Evolutionary conservation across 768 basidiomycete species (phyloP), one percentile per base, ranked within the genome.

Genomic region (Cystofilobasidium macerans): DNA sequence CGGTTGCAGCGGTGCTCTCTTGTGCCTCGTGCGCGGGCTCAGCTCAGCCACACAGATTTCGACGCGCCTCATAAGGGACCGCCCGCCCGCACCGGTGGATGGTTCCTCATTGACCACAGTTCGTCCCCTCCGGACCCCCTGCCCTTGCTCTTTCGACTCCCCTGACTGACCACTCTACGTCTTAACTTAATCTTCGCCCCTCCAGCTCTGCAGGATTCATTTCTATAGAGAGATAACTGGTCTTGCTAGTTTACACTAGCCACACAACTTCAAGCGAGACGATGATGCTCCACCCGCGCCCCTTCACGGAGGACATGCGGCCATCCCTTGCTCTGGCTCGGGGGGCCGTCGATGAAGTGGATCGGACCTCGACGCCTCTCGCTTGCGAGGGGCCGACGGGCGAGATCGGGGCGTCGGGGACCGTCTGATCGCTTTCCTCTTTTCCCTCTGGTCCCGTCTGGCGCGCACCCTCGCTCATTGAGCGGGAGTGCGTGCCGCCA

Each of bases 171-270:
- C 42, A 13, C 22, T 5, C 22, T 4, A 5, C 22, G 22, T 13
- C 14, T 16, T 22, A 20, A 20, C 24, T n/a, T n/a, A n/a, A n/a
- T 24, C 45, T 45, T 20, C 20, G 45, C 45, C 13, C 6, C 20
- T 5, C 45, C 22, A 8, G 38, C 33, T 57, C 57, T 57, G 57
- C 57, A 57, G 57, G 57, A 57, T 57, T 57, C 53, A 64, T 64
- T 64, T 64, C 63, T 64, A 64, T 64, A 64, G 63, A 64, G 63
- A 64, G 45, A 64, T 54, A 64, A 64, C 56, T 58, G 63, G 56
- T 64, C 56, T 64, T 36, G 63, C 63, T 64, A 64, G 63, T 64
- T 64, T 64, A 64, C 30, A 48, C 63, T 64, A 64, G 63, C 63
- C 43, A 64, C 63, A 64, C 54, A 54, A 64, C 43, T 57, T 56